phyloP scores from a whole-genome alignment of 1,139 yeast species.

The Scheffersomyces insectosa region DNA sequence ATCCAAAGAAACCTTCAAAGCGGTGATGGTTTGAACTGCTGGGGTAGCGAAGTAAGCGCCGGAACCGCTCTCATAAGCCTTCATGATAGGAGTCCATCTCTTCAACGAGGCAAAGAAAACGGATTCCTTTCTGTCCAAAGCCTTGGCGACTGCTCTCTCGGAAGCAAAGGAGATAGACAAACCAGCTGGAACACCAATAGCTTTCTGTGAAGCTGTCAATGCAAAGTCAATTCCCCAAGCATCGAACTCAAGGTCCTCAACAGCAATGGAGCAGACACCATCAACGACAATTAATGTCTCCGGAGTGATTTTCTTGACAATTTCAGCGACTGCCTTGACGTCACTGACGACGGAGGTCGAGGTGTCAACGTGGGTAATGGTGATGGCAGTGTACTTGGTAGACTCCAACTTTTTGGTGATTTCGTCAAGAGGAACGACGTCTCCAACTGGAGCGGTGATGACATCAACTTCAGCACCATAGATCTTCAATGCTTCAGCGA shows the following conservation, averaged over 20 bases:
- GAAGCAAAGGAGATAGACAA: slow-evolving; percentile 77
- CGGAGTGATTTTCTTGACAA: slow-evolving; percentile 69
- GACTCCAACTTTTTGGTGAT: slow-evolving; percentile 55
- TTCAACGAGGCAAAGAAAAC: slow-evolving; percentile 75
- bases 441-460: slow-evolving; percentile 70
- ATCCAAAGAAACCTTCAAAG: slow-evolving; percentile 73
- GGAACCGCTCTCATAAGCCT: slow-evolving; percentile 78
- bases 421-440: slow-evolving; percentile 57
- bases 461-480: slow-evolving; percentile 76
- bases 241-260: slow-evolving; percentile 82
- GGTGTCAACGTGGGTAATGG: slow-evolving; percentile 94
- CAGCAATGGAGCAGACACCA: slow-evolving; percentile 93
- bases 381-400: slow-evolving; percentile 64
- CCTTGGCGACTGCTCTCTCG: slow-evolving; percentile 68
- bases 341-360: slow-evolving; percentile 88
- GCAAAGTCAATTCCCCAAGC: slow-evolving; percentile 89
- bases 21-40: slow-evolving; percentile 82
- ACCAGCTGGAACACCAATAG: slow-evolving; percentile 94
- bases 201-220: slow-evolving; percentile 93
- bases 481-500: slow-evolving; percentile 74
- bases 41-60: slow-evolving; percentile 95
- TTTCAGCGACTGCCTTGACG: slow-evolving; percentile 59
- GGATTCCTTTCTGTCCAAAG: slow-evolving; percentile 57
- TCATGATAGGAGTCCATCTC: slow-evolving; percentile 89
- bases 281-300: slow-evolving; percentile 84